These are phyloP conservation scores for Myxozyma geophila DNA, from an alignment of 805 yeast genomes.

Conservation along the genomic window DNA sequence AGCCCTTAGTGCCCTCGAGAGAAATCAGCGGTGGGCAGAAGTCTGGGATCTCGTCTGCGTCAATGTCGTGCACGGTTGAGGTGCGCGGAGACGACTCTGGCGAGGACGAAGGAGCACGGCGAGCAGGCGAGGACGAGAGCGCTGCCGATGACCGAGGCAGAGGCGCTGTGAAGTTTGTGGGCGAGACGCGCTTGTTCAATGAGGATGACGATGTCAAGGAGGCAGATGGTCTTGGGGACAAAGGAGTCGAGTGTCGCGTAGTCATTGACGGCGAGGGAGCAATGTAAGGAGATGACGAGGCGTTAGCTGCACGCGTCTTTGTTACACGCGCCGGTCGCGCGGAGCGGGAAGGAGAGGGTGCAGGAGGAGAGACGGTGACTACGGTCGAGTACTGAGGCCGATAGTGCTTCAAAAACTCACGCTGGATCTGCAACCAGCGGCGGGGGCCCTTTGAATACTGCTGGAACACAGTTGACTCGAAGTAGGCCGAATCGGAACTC, in stretches of 20 bases:
- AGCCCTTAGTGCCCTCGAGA: conserved; percentile 47
- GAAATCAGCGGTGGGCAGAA: conserved; percentile 38
- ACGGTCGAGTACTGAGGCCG: conserved; percentile 20
- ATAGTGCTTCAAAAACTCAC: conserved; percentile 19
- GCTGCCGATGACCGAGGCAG: conserved; percentile 5
- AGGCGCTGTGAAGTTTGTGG: conserved; percentile 17
- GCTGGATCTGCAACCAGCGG: conserved; percentile 32
- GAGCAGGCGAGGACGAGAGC: conserved; percentile 9
- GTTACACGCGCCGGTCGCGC: conserved; percentile 19
- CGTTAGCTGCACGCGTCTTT: conserved; percentile 1
- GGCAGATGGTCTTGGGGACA: conserved; percentile 10
- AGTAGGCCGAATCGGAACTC: conserved; percentile 21
- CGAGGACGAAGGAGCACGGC: conserved; percentile 3
- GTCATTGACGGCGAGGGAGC: conserved; percentile 20
- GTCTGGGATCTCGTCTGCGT: conserved; percentile 41
- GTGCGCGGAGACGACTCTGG: conserved; percentile 27
- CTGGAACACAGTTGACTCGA: conserved; percentile 23
- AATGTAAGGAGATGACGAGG: not conserved
- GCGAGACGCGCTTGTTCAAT: conserved; percentile 13
- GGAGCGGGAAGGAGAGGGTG: conserved; percentile 5
- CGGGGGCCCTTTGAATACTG: conserved; percentile 27
- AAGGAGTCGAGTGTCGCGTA: conserved; percentile 18
- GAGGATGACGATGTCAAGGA: not conserved
- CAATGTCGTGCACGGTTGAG: conserved; percentile 49
- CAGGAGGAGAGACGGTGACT: conserved; percentile 9